A percentile compares a stretch with the other conserved stretches of the same genome.
These are phyloP conservation scores for Phylloboletellus chloephorus DNA, from an alignment of 1,284 basidiomycete genomes.

Conservation along the genomic window DNA sequence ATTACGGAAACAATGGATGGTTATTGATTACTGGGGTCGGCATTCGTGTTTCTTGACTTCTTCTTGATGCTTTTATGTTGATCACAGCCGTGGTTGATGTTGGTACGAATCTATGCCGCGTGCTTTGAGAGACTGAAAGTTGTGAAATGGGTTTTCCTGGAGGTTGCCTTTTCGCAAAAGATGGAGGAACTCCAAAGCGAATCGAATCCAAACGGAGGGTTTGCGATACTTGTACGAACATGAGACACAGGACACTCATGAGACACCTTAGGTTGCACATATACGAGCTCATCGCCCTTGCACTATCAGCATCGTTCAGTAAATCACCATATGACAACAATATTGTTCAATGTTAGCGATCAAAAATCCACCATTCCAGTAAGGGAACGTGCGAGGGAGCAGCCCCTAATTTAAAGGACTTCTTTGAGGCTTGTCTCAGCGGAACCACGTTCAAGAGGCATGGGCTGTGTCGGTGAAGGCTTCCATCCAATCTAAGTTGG, in stretches of 20 bases:
- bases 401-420: constrained; percentile 44
- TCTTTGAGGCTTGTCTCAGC: constrained; percentile 81
- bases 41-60: not conserved
- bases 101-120: too few relatives aligned
- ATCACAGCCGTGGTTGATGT: not conserved
- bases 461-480: constrained; percentile 78
- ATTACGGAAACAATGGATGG: constrained; percentile 1
- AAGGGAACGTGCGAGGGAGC: too few relatives aligned
- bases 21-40: not conserved
- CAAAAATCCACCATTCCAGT: not conserved
- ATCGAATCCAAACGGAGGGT: not conserved
- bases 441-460: constrained; percentile 81
- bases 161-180: not conserved
- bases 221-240: not conserved
- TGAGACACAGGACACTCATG: constrained; percentile 1
- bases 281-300: too few relatives aligned
- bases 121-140: not conserved
- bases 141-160: not conserved
- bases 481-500: constrained; percentile 92
- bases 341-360: too few relatives aligned
- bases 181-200: not conserved
- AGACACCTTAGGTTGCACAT: not conserved
- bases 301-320: too few relatives aligned
- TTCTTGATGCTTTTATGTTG: constrained; percentile 3
- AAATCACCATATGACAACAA: too few relatives aligned